Percentiles rank a stretch among this genome's conserved stretches.
phyloP scores from a whole-genome alignment of 176 grass and related monocot species.

The Tillandsia leiboldiana region DNA sequence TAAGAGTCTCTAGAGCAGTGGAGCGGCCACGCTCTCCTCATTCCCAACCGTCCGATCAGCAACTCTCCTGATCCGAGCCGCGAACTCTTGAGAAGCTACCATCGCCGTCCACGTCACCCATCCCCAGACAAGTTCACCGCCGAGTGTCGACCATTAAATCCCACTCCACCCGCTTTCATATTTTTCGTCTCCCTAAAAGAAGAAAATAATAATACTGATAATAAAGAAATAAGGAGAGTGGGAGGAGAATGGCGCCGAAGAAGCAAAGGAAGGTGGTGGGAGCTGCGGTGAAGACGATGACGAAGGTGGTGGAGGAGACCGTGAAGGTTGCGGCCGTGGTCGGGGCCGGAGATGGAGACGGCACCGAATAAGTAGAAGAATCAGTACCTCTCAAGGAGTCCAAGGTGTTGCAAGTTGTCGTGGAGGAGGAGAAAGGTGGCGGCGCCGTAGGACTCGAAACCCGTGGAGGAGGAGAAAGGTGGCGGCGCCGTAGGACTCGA shows the following conservation, averaged over 20 bases:
- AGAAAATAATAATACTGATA: background rate
- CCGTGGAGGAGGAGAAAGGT: conserved; percentile 10
- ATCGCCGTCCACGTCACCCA: no score
- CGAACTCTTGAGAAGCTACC: no score
- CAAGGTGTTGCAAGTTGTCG: conserved; percentile 21
- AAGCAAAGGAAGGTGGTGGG: conserved; percentile 16
- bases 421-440: conserved; percentile 8
- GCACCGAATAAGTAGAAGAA: background rate
- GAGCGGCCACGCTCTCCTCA: no score
- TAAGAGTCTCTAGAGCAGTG: no score
- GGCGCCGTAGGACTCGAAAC: background rate
- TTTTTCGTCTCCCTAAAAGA: background rate
- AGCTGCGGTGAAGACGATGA: conserved; percentile 36
- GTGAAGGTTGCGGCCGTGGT: conserved; percentile 24
- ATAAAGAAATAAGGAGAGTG: background rate
- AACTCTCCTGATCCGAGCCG: no score
- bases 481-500: background rate
- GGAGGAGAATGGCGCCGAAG: conserved; percentile 40
- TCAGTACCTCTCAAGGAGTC: conserved; percentile 11
- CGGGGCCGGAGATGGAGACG: conserved; percentile 2
- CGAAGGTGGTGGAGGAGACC: conserved; percentile 39
- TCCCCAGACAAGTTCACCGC: no score
- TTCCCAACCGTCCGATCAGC: no score
- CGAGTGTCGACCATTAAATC: background rate
- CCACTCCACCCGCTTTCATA: background rate